phyloP scores from a whole-genome alignment of 345 rosid species.

The Pistacia atlantica region DNA sequence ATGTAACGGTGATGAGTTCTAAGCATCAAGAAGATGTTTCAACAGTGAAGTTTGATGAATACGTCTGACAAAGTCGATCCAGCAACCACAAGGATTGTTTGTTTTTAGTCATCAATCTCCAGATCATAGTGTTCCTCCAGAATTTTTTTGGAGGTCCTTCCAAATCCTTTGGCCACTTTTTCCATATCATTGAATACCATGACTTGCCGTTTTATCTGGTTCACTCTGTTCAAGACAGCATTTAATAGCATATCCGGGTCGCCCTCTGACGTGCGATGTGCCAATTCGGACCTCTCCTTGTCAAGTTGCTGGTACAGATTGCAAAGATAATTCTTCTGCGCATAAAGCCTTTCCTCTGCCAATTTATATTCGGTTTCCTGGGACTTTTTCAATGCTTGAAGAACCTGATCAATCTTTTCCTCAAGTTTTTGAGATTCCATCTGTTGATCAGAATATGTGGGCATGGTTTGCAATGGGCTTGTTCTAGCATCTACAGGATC shows the following conservation, averaged over 20 bases:
- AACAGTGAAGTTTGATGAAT: neutral
- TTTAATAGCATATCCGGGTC: conserved; percentile 35
- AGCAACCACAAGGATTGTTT: neutral
- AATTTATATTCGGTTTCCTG: conserved; percentile 64
- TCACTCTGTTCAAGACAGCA: conserved; percentile 45
- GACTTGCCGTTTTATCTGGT: conserved; percentile 60
- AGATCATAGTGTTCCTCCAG: conserved; percentile 58
- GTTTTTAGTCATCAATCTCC: conserved; percentile 36
- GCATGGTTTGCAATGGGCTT: conserved; percentile 22
- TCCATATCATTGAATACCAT: conserved; percentile 66
- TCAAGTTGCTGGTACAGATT: conserved; percentile 67
- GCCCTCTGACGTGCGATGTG: conserved; percentile 27
- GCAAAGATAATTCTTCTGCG: conserved; percentile 61
- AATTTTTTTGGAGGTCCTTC: conserved; percentile 52
- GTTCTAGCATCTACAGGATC: conserved; percentile 30
- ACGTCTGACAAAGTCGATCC: neutral
- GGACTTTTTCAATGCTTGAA: conserved; percentile 52
- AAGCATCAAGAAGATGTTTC: neutral
- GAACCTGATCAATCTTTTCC: conserved; percentile 61
- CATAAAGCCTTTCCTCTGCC: conserved; percentile 62
- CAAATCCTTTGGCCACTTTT: conserved; percentile 74
- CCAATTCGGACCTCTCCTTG: conserved; percentile 57
- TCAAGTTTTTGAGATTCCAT: conserved; percentile 60
- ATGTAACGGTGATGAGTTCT: neutral
- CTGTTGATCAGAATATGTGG: conserved; percentile 40